These are phyloP conservation scores for Gilbertella persicaria DNA, from an alignment of 371 early-diverging fungal genomes.

Conservation along the genomic window DNA sequence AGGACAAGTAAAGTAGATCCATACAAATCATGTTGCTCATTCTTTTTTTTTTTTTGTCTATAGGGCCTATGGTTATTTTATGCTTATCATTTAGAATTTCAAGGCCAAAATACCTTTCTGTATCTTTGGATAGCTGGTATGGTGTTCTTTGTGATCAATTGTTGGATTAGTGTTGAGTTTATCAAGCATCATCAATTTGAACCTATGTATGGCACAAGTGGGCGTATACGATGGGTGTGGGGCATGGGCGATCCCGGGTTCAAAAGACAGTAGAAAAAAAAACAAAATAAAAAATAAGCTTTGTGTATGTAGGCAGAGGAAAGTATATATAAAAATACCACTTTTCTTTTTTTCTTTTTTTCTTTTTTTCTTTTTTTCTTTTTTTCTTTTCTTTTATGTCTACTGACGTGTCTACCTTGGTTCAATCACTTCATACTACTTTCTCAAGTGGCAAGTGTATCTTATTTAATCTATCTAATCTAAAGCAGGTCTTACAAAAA, in stretches of 20 bases:
- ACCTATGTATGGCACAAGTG: conserved; percentile 51
- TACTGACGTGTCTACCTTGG: no score
- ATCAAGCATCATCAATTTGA: conserved; percentile 59
- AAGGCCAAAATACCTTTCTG: conserved; percentile 80
- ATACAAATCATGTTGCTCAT: not conserved
- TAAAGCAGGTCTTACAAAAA: conserved; percentile 46
- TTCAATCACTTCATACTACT: no score
- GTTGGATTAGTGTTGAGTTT: conserved; percentile 70
- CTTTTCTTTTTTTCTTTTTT: no score
- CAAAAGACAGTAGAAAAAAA: conserved; percentile 5
- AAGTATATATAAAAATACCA: no score
- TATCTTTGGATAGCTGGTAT: conserved; percentile 73
- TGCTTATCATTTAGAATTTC: conserved; percentile 87
- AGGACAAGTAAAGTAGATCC: conserved; percentile 53
- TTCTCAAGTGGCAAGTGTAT: no score
- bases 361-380: no score
- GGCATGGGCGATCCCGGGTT: conserved; percentile 48
- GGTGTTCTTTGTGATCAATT: conserved; percentile 67
- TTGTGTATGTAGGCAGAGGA: no score
- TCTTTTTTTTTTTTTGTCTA: no score
- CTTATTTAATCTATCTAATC: no score
- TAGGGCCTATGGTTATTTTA: conserved; percentile 84
- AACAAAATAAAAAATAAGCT: no score
- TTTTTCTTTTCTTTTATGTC: no score
- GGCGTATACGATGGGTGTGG: conserved; percentile 60